Percentiles rank a stretch among this genome's conserved stretches.
phyloP scores from a whole-genome alignment of 768 basidiomycete species.

The Russula brevipes region DNA sequence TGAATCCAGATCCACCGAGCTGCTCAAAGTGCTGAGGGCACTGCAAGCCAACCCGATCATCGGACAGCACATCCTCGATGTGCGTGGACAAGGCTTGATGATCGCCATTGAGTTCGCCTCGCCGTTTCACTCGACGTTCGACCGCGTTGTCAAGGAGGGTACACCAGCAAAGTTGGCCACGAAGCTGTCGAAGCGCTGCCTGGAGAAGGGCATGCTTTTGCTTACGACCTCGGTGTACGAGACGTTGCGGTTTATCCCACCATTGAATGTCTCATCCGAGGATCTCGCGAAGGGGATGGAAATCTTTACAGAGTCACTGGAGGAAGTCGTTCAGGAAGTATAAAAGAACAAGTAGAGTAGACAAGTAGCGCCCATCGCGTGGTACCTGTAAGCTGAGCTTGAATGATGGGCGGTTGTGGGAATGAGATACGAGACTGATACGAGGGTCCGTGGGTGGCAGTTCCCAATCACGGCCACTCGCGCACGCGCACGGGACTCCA shows the following conservation, averaged over 20 bases:
- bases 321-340: slow-evolving; percentile 54
- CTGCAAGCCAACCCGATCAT: slow-evolving; percentile 53
- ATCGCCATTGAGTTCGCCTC: slow-evolving; percentile 74
- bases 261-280: slow-evolving; percentile 70
- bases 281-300: slow-evolving; percentile 66
- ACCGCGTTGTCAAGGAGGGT: slow-evolving; percentile 36
- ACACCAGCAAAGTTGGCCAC: slow-evolving; percentile 55
- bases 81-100: slow-evolving; percentile 90
- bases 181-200: slow-evolving; percentile 70
- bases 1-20: slow-evolving; percentile 57
- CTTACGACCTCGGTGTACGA: slow-evolving; percentile 89
- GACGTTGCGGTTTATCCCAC: slow-evolving; percentile 88
- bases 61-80: slow-evolving; percentile 64
- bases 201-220: slow-evolving; percentile 81
- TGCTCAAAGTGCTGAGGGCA: slow-evolving; percentile 55
- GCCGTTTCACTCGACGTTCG: slow-evolving; percentile 50
- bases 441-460: too few species aligned
- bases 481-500: neutral
- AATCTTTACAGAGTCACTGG: slow-evolving; percentile 66
- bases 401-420: too few species aligned
- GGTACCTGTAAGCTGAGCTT: too few species aligned
- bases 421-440: too few species aligned
- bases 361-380: too few species aligned
- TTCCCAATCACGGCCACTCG: neutral
- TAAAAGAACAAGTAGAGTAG: neutral